Evolutionary conservation across 1,139 yeast species (phyloP), one percentile per base, ranked within the genome.

Genomic region (Sugiyamaella grinbergsii): DNA sequence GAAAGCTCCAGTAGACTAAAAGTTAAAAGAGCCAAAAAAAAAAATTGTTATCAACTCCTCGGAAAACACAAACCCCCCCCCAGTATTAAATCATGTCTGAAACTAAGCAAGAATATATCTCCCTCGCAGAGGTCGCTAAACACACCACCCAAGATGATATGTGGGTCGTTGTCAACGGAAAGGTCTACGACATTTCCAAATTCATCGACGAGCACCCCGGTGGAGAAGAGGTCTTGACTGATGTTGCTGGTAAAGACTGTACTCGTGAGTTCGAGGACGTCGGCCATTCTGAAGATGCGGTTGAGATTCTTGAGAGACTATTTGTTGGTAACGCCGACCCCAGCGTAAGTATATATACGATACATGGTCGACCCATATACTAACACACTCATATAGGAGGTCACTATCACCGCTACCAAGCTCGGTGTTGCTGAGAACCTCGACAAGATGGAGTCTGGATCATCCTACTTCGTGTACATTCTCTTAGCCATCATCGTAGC

Each of bases 171-270:
- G 82, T 89, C 72, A 82, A 88, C 59, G 96, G 95, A 43, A 86
- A 85, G 66, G 98, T 93, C 50, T 93, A 91, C 72, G 90, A 93
- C 70, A 82, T 87, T 56, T 74, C 95, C 51, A 74, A 76, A 59
- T 93, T 91, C 71, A 71, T 91, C 55, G 97, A 91, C 65, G 98
- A 93, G 75, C 99, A 93, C 73, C 96, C 96, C 56, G 99, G 99
- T 75, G 99, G 99, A 67, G 98, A 90, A 71, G 98, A 94, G 71
- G 96, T 93, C 46, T 78, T 93, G 61, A 73, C 85, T 51, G 98
- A 94, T 66, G 80, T 83, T 62, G 98, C 93, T 54, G 98, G 98
- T 59, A 75, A 77, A 52, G 98, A 94, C 70, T 95, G 96, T 54
- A 91, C 98, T 42, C 93, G 83, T 61, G 91, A 95, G 32, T 93